Conservation (phyloP, 2,329 filamentous ascomycete species). For the Coleophoma eucalyptorum region DNA sequence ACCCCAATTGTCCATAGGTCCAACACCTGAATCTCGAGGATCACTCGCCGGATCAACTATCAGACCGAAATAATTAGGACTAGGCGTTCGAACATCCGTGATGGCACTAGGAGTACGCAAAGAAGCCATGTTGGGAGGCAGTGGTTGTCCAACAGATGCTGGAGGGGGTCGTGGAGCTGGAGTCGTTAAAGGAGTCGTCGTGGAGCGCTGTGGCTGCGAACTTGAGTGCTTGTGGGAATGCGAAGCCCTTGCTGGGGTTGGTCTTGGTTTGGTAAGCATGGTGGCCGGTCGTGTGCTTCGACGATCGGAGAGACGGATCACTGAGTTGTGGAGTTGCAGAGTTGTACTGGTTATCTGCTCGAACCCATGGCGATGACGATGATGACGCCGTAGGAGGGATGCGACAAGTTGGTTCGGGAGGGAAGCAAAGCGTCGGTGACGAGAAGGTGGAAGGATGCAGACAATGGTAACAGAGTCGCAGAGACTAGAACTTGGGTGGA, state of each 20-base stretch:
- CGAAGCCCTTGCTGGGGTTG: constrained; percentile 18
- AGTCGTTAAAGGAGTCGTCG: constrained; percentile 16
- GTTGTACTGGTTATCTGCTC: no score
- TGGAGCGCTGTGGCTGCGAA: constrained; percentile 16
- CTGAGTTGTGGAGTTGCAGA: no score
- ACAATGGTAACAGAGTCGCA: no score
- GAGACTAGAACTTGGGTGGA: no score
- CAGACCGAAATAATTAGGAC: constrained; percentile 86
- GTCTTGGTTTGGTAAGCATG: constrained; percentile 26
- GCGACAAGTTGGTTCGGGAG: no score
- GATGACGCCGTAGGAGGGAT: no score
- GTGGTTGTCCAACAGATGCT: constrained; percentile 21
- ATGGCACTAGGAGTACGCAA: constrained; percentile 19
- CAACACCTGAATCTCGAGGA: constrained; percentile 57
- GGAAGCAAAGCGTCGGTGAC: no score
- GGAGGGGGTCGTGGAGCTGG: constrained; percentile 11
- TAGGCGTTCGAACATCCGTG: constrained; percentile 43
- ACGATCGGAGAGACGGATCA: no score
- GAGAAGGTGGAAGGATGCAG: no score
- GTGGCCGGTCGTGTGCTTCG: constrained; percentile 3
- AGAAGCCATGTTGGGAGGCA: constrained; percentile 14
- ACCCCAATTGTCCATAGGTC: constrained; percentile 72
- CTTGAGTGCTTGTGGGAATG: constrained; percentile 21
- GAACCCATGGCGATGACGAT: no score
- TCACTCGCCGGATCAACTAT: constrained; percentile 59